Evolutionary conservation across 768 basidiomycete species (phyloP), one percentile per base, ranked within the genome.

Genomic region (Russula ochroleuca): DNA sequence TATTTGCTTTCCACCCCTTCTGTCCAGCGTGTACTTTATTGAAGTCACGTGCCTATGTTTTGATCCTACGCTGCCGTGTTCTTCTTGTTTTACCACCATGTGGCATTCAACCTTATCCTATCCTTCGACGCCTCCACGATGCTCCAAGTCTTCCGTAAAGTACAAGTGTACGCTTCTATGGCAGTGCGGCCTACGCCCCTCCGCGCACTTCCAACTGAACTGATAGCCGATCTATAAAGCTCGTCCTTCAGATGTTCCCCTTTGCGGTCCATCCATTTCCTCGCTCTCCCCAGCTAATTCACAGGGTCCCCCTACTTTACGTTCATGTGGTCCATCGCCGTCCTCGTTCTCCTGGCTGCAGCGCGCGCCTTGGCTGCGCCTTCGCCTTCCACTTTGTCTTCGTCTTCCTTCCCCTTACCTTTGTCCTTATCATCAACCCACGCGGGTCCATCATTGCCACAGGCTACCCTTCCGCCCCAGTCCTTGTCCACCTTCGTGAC

Each of bases 331-430:
- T 10, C 23, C 2, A 28, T 28, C 35, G 9, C 52, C 17, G 17
- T 64, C 14, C 31, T 64, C 10, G 31, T 28, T 28, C 57, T 63
- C 5, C 25, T 59, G 5, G 62, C 23, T 14, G 40, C 56, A 38
- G 62, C 49, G n/a, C 19, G 37, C 48, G 28, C 54, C 33, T 57
- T 57, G 28, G 63, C 62, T 11, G 41, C 15, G 9, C 38, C 57
- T 15, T 66, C 62, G 3, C 31, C 19, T 1, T 40, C 64, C 21
- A 37, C 35, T 9, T 25, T 23, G 1, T 40, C 64, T 17, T 15
- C 56, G 11, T 4, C 35, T 37, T 37, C 35, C 35, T 37, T 11
- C 8, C 35, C 11, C 1, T 37, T 11, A 11, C 8, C 35, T 37
- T 11, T 11, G 35, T 7, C 11, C 1, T 15, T 50, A 21, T 25